Evolutionary conservation across 768 basidiomycete species (phyloP).

Genomic region (Lepiota venenata): DNA sequence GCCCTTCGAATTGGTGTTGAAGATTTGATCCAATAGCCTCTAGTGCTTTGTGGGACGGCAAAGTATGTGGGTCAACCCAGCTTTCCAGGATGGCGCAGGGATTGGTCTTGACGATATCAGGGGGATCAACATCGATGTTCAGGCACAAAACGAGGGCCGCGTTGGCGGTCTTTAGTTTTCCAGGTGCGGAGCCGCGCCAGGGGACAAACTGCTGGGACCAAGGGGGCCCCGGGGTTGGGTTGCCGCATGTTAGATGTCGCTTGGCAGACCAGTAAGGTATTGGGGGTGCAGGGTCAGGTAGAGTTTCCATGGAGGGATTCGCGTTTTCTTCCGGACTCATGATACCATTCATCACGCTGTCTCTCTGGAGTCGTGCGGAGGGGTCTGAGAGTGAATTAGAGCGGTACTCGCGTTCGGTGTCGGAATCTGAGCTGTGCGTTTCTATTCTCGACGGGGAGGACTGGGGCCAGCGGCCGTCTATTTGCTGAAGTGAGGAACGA

Average conservation of each 20-base stretch:
- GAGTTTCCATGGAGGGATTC: constrained; percentile 44
- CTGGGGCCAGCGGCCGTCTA: not conserved
- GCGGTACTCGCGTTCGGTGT: constrained; percentile 49
- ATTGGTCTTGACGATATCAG: constrained; percentile 95
- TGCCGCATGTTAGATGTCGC: constrained; percentile 88
- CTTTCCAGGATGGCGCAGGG: constrained; percentile 95
- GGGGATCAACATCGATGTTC: constrained; percentile 97
- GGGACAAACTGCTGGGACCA: constrained; percentile 63
- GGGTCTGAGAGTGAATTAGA: constrained; percentile 49
- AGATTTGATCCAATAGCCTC: constrained; percentile 92
- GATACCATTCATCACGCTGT: constrained; percentile 22
- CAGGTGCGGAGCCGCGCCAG: constrained; percentile 79
- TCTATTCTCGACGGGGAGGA: constrained; percentile 7
- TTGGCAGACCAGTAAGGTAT: constrained; percentile 86
- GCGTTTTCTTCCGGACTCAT: constrained; percentile 34
- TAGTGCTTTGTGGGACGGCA: constrained; percentile 90
- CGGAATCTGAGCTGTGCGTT: constrained; percentile 43
- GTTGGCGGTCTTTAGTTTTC: constrained; percentile 88
- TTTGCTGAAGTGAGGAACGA: not conserved
- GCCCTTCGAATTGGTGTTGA: constrained; percentile 92
- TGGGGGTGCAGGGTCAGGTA: constrained; percentile 50
- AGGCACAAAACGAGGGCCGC: constrained; percentile 89
- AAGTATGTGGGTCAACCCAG: constrained; percentile 94
- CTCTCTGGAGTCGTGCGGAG: constrained; percentile 36
- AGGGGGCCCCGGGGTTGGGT: constrained; percentile 68